Percentiles rank a stretch among this genome's conserved stretches.
Conservation (phyloP, 352 stramenopile species). For the Phytophthora foliorum region DNA sequence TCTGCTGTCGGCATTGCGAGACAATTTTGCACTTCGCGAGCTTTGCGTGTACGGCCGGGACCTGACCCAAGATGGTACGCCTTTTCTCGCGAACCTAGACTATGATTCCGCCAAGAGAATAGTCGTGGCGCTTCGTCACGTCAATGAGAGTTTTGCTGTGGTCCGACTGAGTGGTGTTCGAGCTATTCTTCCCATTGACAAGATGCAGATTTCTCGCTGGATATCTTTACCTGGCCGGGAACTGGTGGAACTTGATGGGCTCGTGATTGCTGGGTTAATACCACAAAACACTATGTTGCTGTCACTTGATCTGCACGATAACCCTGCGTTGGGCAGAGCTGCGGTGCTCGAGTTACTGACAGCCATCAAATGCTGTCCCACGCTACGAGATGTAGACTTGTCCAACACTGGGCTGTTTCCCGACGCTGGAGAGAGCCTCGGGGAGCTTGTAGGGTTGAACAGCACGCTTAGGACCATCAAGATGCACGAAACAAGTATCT, state of each 20-base stretch:
- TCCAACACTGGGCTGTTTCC: constrained; percentile 67
- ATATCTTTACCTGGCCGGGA: constrained; percentile 44
- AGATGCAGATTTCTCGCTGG: constrained; percentile 73
- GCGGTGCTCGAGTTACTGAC: constrained; percentile 63
- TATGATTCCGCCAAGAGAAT: constrained; percentile 62
- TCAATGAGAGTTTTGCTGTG: constrained; percentile 63
- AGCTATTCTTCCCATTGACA: constrained; percentile 66
- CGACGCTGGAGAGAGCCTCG: constrained; percentile 66
- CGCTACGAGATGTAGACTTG: constrained; percentile 63
- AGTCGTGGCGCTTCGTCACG: constrained; percentile 50
- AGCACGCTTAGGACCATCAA: constrained; percentile 66
- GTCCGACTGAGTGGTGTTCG: constrained; percentile 51
- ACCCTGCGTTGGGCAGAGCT: constrained; percentile 57
- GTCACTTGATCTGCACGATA: constrained; percentile 74
- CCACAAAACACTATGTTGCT: constrained; percentile 63
- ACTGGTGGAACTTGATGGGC: constrained; percentile 68
- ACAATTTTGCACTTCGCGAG: constrained; percentile 69
- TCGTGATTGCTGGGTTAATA: constrained; percentile 69
- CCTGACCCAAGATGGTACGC: constrained; percentile 48
- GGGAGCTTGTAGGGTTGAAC: constrained; percentile 67
- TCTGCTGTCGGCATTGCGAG: constrained; percentile 52
- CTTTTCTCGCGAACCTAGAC: constrained; percentile 66
- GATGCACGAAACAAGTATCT: constrained; percentile 56
- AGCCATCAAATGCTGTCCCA: constrained; percentile 61
- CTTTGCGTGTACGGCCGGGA: constrained; percentile 65